These are phyloP conservation scores for Echium plantagineum DNA, from an alignment of 257 asterid genomes.

Conservation along the genomic window DNA sequence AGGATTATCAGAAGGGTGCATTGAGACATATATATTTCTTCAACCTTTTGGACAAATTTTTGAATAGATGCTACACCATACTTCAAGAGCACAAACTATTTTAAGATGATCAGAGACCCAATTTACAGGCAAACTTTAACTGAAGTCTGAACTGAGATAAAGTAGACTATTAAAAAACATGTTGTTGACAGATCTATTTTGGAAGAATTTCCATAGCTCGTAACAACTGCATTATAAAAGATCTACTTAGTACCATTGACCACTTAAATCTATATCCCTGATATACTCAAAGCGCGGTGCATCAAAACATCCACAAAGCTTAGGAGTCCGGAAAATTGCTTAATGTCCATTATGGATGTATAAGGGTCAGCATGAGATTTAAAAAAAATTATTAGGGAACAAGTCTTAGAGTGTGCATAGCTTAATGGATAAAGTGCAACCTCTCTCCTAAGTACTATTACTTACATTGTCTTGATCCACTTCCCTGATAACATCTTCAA, in stretches of 20 bases:
- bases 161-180: too few relatives aligned
- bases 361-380: background rate
- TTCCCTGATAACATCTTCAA: constrained; percentile 72
- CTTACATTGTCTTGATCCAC: constrained; percentile 81
- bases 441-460: constrained; percentile 2
- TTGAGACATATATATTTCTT: background rate
- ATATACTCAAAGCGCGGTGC: too few relatives aligned
- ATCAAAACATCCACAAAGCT: too few relatives aligned
- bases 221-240: too few relatives aligned
- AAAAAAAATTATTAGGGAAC: background rate
- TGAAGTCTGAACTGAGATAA: too few relatives aligned
- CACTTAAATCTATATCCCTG: too few relatives aligned
- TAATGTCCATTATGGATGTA: background rate
- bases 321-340: too few relatives aligned
- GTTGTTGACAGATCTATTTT: too few relatives aligned
- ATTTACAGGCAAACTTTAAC: background rate
- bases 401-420: background rate
- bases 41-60: background rate
- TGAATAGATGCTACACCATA: background rate
- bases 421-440: background rate
- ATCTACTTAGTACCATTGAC: too few relatives aligned
- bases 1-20: background rate
- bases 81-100: background rate
- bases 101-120: background rate
- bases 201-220: too few relatives aligned